phyloP scores from a whole-genome alignment of 2,329 filamentous ascomycete genomes.

The Ascochyta viciae-villosae region DNA sequence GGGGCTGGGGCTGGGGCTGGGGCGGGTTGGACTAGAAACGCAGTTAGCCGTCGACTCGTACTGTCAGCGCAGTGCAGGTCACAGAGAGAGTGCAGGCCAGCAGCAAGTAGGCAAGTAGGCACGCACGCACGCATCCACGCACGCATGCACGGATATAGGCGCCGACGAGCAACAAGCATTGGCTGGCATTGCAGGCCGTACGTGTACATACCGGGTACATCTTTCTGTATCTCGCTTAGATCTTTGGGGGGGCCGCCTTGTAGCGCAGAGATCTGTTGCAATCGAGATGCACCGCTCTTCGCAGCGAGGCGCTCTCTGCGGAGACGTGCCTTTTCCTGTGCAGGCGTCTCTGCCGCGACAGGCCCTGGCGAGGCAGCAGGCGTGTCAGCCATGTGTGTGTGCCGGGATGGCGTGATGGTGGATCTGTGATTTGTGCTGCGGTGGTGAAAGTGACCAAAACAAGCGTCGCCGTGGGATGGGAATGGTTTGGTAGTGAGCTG shows the following conservation, averaged over 20 bases:
- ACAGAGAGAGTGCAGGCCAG: background rate
- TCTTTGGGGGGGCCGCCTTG: slow-evolving; percentile 59
- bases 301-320: slow-evolving; percentile 81
- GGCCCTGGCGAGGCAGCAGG: slow-evolving; percentile 26
- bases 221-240: slow-evolving; percentile 44
- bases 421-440: background rate
- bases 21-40: slow-evolving; percentile 30
- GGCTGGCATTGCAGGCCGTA: background rate
- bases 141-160: background rate
- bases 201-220: slow-evolving; percentile 40
- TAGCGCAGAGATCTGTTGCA: slow-evolving; percentile 78
- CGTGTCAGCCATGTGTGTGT: slow-evolving; percentile 26
- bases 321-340: slow-evolving; percentile 69
- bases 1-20: slow-evolving; percentile 16
- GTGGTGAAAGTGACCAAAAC: background rate
- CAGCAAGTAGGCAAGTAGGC: background rate
- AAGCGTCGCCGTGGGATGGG: slow-evolving; percentile 1
- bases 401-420: background rate
- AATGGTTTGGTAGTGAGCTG: slow-evolving; percentile 1
- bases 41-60: slow-evolving; percentile 29
- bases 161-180: background rate
- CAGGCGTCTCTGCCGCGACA: slow-evolving; percentile 47
- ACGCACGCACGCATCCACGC: too few relatives aligned
- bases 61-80: background rate
- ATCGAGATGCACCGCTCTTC: slow-evolving; percentile 74